These are phyloP conservation scores for Eragrostis curvula DNA, from an alignment of 176 grass and related monocot species.

Conservation along the genomic window DNA sequence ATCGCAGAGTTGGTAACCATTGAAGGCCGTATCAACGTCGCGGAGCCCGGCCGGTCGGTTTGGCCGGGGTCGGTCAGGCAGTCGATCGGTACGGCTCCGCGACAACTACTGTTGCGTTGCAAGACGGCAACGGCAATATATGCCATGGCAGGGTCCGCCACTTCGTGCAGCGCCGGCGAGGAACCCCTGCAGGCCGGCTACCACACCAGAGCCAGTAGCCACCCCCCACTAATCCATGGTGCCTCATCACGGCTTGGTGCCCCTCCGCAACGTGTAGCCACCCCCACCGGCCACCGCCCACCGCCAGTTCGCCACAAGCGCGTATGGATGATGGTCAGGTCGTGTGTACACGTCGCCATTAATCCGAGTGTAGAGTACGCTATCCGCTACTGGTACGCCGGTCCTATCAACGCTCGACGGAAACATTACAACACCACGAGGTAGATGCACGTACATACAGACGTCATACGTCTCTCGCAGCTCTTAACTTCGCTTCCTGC, in stretches of 20 bases:
- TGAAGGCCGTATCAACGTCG: background rate
- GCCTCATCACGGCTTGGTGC: too few species aligned
- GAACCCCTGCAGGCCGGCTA: background rate
- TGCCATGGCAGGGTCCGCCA: background rate
- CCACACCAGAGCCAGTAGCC: too few species aligned
- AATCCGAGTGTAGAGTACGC: background rate
- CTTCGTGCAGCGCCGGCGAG: constrained; percentile 1
- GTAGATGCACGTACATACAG: background rate
- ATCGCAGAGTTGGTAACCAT: background rate
- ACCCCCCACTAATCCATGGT: too few species aligned
- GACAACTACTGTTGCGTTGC: constrained; percentile 1
- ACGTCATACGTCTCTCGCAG: background rate
- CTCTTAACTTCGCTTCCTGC: background rate
- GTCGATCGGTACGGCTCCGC: background rate
- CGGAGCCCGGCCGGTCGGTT: background rate
- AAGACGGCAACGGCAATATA: background rate
- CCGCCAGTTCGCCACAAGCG: background rate
- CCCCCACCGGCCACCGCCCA: too few species aligned
- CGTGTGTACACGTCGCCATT: constrained; percentile 18
- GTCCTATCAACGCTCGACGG: background rate
- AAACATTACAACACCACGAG: background rate
- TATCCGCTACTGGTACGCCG: background rate
- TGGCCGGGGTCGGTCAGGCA: background rate
- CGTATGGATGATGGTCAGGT: background rate
- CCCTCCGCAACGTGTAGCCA: background rate